phyloP scores from a whole-genome alignment of 495 filamentous ascomycete species.

The Aspergillus carlsbadensis region DNA sequence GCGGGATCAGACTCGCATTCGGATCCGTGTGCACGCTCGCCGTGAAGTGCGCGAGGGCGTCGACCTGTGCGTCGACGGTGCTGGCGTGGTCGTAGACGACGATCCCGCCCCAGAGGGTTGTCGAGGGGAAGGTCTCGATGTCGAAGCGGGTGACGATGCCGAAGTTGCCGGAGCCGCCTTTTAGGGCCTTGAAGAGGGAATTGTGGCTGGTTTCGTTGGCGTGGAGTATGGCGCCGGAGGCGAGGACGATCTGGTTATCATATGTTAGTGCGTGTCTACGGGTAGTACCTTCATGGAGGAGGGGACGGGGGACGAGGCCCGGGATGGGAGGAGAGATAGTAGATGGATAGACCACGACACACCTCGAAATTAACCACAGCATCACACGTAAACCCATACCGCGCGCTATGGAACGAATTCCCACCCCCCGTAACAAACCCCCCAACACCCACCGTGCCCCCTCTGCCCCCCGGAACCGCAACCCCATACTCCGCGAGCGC shows the following conservation, averaged over 20 bases:
- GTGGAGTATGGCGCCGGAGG: conserved; percentile 43
- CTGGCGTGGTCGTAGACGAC: conserved; percentile 17
- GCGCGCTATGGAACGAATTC: conserved; percentile 39
- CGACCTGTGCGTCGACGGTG: conserved; percentile 5
- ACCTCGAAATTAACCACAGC: conserved; percentile 50
- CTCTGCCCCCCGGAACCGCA: conserved; percentile 38
- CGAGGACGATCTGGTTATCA: conserved; percentile 43
- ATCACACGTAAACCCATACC: conserved; percentile 45
- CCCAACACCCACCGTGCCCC: conserved; percentile 41
- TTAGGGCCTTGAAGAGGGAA: conserved; percentile 53
- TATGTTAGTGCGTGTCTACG: no score
- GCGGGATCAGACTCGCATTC: conserved; percentile 14
- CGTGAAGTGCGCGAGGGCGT: conserved; percentile 13
- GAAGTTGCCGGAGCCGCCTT: conserved; percentile 55
- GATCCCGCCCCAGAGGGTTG: conserved; percentile 40
- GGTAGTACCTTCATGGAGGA: no score
- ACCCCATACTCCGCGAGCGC: conserved; percentile 29
- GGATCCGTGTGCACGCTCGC: conserved; percentile 16
- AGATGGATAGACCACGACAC: neutral
- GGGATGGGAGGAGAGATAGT: no score
- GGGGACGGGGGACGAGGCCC: neutral
- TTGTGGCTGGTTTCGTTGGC: conserved; percentile 38
- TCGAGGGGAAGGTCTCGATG: conserved; percentile 34
- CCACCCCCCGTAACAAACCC: conserved; percentile 42
- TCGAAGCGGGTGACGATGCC: conserved; percentile 53